Conservation (phyloP, 352 stramenopile species). For the Phytophthora agathidicida region DNA sequence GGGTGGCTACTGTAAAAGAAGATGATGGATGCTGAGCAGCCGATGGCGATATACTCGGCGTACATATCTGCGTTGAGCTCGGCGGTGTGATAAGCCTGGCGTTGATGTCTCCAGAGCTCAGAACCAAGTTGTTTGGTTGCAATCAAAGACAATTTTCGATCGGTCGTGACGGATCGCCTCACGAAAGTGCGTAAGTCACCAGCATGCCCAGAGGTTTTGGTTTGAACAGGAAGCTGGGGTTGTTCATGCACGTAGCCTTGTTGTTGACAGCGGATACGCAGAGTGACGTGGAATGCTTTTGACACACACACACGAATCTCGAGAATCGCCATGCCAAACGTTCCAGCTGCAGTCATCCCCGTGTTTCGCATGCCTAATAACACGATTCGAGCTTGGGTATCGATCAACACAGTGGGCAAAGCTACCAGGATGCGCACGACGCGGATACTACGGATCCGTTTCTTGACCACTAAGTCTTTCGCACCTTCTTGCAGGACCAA, state of each 20-base stretch:
- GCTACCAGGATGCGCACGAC: conserved; percentile 47
- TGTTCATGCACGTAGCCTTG: conserved; percentile 13
- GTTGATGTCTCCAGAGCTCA: conserved; percentile 27
- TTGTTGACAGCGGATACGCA: conserved; percentile 26
- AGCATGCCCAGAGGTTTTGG: not conserved
- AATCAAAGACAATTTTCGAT: conserved; percentile 11
- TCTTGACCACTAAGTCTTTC: conserved; percentile 32
- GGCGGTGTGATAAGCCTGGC: conserved; percentile 27
- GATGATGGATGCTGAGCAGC: conserved; percentile 39
- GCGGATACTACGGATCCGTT: conserved; percentile 38
- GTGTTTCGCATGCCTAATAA: conserved; percentile 35
- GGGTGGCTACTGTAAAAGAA: conserved; percentile 42
- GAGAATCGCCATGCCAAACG: conserved; percentile 34
- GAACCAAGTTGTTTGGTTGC: conserved; percentile 20
- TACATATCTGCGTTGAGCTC: conserved; percentile 44
- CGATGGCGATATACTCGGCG: conserved; percentile 54
- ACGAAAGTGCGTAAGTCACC: conserved; percentile 5
- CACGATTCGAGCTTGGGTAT: conserved; percentile 50
- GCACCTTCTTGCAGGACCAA: conserved; percentile 39
- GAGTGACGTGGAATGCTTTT: conserved; percentile 33
- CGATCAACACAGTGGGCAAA: conserved; percentile 47
- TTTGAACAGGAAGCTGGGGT: conserved; percentile 7
- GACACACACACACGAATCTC: conserved; percentile 36
- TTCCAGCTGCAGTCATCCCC: conserved; percentile 27
- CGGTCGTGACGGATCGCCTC: not conserved